Conservation (phyloP, 2,329 filamentous ascomycete genomes). For the Akanthomyces muscarius region DNA sequence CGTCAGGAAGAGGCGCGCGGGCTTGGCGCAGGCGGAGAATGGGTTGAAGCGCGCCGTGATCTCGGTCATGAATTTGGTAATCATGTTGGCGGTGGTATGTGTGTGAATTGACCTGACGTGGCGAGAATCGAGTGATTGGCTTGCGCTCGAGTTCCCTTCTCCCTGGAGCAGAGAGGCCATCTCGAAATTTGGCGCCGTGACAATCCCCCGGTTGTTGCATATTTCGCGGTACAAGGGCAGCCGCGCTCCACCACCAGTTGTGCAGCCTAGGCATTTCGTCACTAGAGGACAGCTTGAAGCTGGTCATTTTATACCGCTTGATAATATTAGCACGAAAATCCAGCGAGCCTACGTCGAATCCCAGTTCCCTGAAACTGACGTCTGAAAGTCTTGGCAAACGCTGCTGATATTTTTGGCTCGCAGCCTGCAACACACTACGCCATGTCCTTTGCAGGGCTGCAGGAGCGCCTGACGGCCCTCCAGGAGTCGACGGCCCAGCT, state of each 20-base stretch:
- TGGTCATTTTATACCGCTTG: not conserved
- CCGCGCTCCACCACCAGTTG: not conserved
- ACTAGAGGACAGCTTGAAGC: slow-evolving; percentile 14
- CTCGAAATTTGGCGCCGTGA: slow-evolving; percentile 3
- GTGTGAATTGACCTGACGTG: not conserved
- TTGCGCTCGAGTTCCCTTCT: not conserved
- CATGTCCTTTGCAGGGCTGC: slow-evolving; percentile 57
- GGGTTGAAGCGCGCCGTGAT: slow-evolving; percentile 88
- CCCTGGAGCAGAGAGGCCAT: not conserved
- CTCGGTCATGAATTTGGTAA: slow-evolving; percentile 81
- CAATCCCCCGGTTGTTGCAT: slow-evolving; percentile 10
- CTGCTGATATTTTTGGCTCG: no score
- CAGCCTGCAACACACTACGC: no score
- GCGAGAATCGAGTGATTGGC: not conserved
- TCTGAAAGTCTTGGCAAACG: no score
- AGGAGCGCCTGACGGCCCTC: slow-evolving; percentile 55
- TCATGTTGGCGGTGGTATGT: slow-evolving; percentile 53
- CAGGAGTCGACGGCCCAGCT: slow-evolving; percentile 61
- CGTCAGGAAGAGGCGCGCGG: slow-evolving; percentile 83
- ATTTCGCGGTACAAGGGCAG: slow-evolving; percentile 10
- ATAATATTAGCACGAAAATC: no score
- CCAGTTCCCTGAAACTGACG: no score
- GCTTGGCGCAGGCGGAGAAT: slow-evolving; percentile 73
- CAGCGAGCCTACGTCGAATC: not conserved
- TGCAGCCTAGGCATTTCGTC: slow-evolving; percentile 8